Evolutionary conservation across 306 rosid genomes (phyloP).

Genomic region (Pyrus bretschneideri): DNA sequence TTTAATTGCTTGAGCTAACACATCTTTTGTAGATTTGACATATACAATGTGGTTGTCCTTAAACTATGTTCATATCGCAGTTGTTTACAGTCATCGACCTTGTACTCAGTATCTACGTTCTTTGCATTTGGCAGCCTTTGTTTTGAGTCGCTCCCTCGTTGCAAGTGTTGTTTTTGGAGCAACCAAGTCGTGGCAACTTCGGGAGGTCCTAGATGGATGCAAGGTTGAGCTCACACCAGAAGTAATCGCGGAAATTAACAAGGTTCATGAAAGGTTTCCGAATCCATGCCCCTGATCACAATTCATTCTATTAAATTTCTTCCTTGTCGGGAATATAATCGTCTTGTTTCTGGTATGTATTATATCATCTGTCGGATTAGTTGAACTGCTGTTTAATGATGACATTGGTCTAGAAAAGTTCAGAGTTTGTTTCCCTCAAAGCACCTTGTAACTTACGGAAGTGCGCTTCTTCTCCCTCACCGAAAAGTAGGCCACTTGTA

Average conservation of each 20-base stretch:
- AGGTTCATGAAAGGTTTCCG: constrained; percentile 60
- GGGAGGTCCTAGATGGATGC: constrained; percentile 53
- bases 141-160: constrained; percentile 78
- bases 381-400: neutral
- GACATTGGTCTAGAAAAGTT: neutral
- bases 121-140: constrained; percentile 57
- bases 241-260: constrained; percentile 52
- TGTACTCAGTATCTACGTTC: neutral
- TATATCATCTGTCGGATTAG: neutral
- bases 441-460: neutral
- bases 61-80: neutral
- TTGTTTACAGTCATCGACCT: neutral
- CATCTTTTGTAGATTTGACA: neutral
- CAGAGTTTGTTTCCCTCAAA: neutral
- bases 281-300: constrained; percentile 73
- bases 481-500: neutral
- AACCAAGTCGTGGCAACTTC: constrained; percentile 74
- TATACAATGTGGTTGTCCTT: neutral
- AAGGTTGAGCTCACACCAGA: constrained; percentile 50
- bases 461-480: neutral
- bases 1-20: neutral
- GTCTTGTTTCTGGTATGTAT: neutral
- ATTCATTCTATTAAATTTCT: neutral
- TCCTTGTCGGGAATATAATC: neutral
- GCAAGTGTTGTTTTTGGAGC: constrained; percentile 80